Evolutionary conservation across 192 early-diverging fungal genomes (phyloP), one percentile per base, ranked within the genome.

Genomic region (Gaertneriomyces sp.): DNA sequence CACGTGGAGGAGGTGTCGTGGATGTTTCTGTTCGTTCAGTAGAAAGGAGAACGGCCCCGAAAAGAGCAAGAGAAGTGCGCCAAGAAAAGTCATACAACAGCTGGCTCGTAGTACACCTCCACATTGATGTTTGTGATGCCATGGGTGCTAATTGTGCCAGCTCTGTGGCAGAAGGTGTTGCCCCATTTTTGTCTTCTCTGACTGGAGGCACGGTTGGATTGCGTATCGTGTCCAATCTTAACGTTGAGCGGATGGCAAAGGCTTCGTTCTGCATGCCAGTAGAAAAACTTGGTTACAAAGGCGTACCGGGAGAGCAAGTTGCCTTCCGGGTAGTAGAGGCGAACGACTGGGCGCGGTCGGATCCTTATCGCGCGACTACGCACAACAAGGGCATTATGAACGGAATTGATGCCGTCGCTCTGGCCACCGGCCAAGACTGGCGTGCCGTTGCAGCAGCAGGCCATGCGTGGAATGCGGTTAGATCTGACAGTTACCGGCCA

Each of bases 351-450:
- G 89, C 89, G 4, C 72, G 76, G 20, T 72, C 86, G 16, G 89
- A 90, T 53, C 84, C 83, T 38, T 90, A 79, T 63, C 79, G 89
- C 12, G 88, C 89, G 7, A 79, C 85, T 1, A 90, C 89, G 0
- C 87, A 90, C 62, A 90, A 90, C 77, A 90, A 90, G 69, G 89
- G 89, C 5, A 88, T 90, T 51, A 89, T 90, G 88, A 90, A 90
- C 70, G 89, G 89, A 4, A 85, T 90, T 56, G 89, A 90, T 66
- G 87, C 89, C 39, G 87, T 90, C 14, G 87, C 87, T 2, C 58
- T 90, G 44, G 89, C 89, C 5, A 85, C 87, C 4, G 89, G 89
- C 0, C 89, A 90, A 63, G 89, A 90, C 60, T 90, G 89, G 89
- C 74, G 89, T 20, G 89, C 89, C 5, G 79, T 90, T 67, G 89